Evolutionary conservation across 129 eudicot genomes (phyloP).

Genomic region (Daucus carota): DH1_v3.0 NC_030387.2:30295501-30296000

Average conservation of each 20-base stretch:
- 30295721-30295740: not conserved
- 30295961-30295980: not conserved
- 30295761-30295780: not conserved
- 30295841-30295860: not conserved
- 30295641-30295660: no score
- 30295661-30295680: not conserved
- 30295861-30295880: not conserved
- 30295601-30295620: not conserved
- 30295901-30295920: no score
- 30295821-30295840: not conserved
- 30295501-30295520: not conserved
- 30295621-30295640: no score
- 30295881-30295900: not conserved
- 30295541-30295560: not conserved
- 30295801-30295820: not conserved
- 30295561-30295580: not conserved
- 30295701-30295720: not conserved
- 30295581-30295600: not conserved
- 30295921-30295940: slow-evolving; percentile 1
- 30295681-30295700: not conserved
- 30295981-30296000: not conserved
- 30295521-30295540: not conserved
- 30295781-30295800: not conserved
- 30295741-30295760: not conserved
- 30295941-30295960: slow-evolving; percentile 4